These are phyloP conservation scores for Beauveria sp. DNA, from an alignment of 2,329 filamentous ascomycete genomes.

Conservation along the genomic window DNA sequence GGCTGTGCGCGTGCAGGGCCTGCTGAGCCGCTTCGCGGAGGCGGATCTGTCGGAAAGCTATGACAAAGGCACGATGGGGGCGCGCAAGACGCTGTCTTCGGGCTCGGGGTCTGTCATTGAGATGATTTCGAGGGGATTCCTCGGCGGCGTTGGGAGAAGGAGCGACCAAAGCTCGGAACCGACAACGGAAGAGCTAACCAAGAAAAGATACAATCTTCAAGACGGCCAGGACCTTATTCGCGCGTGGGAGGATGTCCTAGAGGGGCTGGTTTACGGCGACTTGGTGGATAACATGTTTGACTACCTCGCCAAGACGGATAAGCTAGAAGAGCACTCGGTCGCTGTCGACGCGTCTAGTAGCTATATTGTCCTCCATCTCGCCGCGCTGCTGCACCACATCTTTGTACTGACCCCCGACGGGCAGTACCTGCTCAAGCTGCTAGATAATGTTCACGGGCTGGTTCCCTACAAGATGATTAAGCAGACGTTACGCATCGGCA, in stretches of 20 bases:
- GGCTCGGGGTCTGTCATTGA: constrained; percentile 64
- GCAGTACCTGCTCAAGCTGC: constrained; percentile 62
- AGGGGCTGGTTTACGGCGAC: constrained; percentile 60
- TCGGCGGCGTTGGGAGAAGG: constrained; percentile 43
- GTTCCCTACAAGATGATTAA: constrained; percentile 65
- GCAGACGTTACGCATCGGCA: constrained; percentile 68
- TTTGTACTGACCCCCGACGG: constrained; percentile 69
- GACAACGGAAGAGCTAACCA: constrained; percentile 13
- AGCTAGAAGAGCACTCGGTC: constrained; percentile 56
- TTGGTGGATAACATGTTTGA: constrained; percentile 58
- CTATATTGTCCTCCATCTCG: constrained; percentile 61
- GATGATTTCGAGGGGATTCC: constrained; percentile 56
- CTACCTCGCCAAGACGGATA: constrained; percentile 50
- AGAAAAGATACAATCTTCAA: constrained; percentile 43
- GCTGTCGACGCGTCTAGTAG: constrained; percentile 58
- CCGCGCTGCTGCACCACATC: constrained; percentile 66
- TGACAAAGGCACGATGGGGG: constrained; percentile 68
- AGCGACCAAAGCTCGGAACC: constrained; percentile 5
- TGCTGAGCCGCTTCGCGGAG: constrained; percentile 55
- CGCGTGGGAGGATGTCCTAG: constrained; percentile 61
- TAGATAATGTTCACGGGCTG: constrained; percentile 62
- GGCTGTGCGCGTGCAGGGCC: constrained; percentile 50
- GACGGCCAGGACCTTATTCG: constrained; percentile 52
- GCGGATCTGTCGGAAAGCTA: constrained; percentile 74
- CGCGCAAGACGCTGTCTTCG: constrained; percentile 67